Conservation (phyloP, 108 stramenopile species). For the Aurantiochytrium sp. region DNA sequence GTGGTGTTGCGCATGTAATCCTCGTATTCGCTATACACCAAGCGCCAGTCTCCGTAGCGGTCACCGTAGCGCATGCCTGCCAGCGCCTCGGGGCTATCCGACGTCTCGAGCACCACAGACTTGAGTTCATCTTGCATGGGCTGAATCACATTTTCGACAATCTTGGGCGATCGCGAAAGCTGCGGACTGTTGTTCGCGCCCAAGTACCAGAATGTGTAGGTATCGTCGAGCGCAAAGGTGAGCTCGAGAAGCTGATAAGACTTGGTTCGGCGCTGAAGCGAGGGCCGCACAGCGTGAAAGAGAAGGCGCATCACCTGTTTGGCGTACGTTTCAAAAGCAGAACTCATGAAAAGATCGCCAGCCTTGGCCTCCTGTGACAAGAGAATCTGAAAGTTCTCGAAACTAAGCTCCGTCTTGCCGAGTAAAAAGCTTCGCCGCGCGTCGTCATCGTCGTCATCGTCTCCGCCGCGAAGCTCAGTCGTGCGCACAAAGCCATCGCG, state of each 20-base stretch:
- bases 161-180: neutral
- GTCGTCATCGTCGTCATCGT: neutral
- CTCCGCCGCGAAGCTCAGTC: neutral
- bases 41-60: neutral
- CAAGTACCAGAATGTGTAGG: conserved; percentile 7
- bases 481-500: neutral
- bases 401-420: conserved; percentile 8
- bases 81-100: neutral
- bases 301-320: conserved; percentile 9
- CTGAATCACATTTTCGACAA: neutral
- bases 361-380: neutral
- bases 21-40: conserved; percentile 15
- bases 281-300: neutral
- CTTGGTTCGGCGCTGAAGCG: neutral
- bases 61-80: conserved; percentile 8
- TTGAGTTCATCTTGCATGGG: conserved; percentile 15
- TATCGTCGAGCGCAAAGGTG: neutral
- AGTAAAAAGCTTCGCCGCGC: neutral
- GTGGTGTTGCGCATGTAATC: neutral
- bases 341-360: neutral
- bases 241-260: neutral
- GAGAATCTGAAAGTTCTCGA: neutral
- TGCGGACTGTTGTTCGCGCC: conserved; percentile 11
- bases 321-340: conserved; percentile 15
- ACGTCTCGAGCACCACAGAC: neutral